These are phyloP conservation scores for Talaromyces nanjingensis DNA, from an alignment of 495 filamentous ascomycete species.

Conservation along the genomic window DNA sequence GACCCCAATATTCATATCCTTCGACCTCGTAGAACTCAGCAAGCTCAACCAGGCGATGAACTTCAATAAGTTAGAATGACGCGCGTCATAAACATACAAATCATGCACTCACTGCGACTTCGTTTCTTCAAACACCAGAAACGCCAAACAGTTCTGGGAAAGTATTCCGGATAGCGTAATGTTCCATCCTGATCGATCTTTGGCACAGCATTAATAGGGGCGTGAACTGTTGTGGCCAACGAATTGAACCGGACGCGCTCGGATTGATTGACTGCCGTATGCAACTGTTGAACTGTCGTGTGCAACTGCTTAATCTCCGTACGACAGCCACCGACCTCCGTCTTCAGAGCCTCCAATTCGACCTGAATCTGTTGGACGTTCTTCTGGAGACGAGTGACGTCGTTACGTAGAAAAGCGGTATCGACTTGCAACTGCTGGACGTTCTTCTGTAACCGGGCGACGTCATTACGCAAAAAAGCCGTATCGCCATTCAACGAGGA, in stretches of 20 bases:
- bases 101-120: conserved; percentile 29
- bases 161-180: conserved; percentile 31
- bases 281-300: conserved; percentile 27
- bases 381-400: conserved; percentile 25
- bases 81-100: background rate
- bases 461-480: conserved; percentile 30
- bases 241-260: conserved; percentile 37
- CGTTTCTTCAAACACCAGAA: conserved; percentile 40
- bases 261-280: conserved; percentile 27
- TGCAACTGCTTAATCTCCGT: conserved; percentile 35
- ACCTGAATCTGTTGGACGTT: conserved; percentile 4
- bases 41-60: conserved; percentile 33
- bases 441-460: conserved; percentile 33
- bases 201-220: conserved; percentile 32
- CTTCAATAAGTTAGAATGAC: conserved; percentile 14
- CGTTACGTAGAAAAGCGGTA: conserved; percentile 10
- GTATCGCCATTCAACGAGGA: conserved; percentile 32
- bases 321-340: conserved; percentile 28
- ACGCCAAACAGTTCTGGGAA: conserved; percentile 35
- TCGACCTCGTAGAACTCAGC: conserved; percentile 36
- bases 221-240: conserved; percentile 29
- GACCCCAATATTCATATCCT: conserved; percentile 33
- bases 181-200: conserved; percentile 28
- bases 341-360: conserved; percentile 2
- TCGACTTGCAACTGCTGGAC: conserved; percentile 28